Evolutionary conservation across 2,329 filamentous ascomycete species (phyloP), one percentile per base, ranked within the genome.

Genomic region (Monilinia fructigena): DNA sequence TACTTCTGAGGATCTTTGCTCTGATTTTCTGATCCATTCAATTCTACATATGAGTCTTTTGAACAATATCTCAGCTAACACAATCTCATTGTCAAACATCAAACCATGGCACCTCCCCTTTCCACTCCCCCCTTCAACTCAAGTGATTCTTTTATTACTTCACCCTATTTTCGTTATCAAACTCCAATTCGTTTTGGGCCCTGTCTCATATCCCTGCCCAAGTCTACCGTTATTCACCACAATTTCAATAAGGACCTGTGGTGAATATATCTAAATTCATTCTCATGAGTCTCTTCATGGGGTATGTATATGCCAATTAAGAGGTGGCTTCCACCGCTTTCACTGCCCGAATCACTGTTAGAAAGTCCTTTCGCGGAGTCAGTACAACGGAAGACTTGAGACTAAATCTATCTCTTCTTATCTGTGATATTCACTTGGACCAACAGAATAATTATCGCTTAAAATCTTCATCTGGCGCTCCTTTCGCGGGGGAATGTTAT

Each of bases 401-500:
- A n/a, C 38, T 7, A 18, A 35, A 40, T 28, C n/a, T 6, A 11
- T 48, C 16, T 48, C 2, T 20, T 31, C 26, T 11, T 23, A 38
- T 47, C 40, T 23, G n/a, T 42, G 23, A 26, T 28, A 50, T 48
- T 28, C 62, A 4, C n/a, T 55, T 2, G 42, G n/a, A 38, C 53
- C 45, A 23, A 55, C n/a, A n/a, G 4, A 23, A 28, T 55, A 31
- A 6, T 40, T 28, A 35, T 12, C 8, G 6, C 47, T 40, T 28
- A 31, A n/a, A 12, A 42, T 40, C 4, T 48, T 31, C 2, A 60
- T 12, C 10, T 14, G 40, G 5, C 63, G 61, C 38, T 66, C 55
- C 20, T 58, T 31, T 20, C 31, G 38, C 1, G 59, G 45, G 1
- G 63, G 69, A 14, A 69, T 68, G 7, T 69, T 61, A 16, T 69